These are phyloP conservation scores for Microbotryomycetes sp. DNA, from an alignment of 1,284 basidiomycete genomes.

Conservation along the genomic window DNA sequence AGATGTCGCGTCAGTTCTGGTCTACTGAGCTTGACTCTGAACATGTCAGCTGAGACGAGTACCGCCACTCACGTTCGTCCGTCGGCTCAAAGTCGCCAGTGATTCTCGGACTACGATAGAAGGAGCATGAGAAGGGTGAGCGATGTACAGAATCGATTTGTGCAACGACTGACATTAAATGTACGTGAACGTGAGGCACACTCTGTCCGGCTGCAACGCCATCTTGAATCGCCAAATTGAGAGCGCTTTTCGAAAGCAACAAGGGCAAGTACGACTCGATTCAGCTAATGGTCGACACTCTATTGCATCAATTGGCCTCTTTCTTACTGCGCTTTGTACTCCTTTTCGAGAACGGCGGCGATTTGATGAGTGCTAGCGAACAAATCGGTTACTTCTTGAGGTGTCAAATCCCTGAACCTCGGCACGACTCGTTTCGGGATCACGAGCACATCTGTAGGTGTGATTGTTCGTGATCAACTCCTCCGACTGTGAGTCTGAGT, in stretches of 20 bases:
- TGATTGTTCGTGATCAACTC: not conserved
- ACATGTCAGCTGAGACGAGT: not conserved
- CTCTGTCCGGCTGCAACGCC: constrained; percentile 69
- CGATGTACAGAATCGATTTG: constrained; percentile 62
- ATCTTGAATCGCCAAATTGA: constrained; percentile 54
- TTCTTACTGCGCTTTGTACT: constrained; percentile 50
- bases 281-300: not conserved
- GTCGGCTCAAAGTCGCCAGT: constrained; percentile 48
- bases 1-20: too few relatives aligned
- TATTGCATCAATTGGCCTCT: constrained; percentile 70
- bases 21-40: too few relatives aligned
- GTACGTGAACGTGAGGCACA: constrained; percentile 83
- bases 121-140: constrained; percentile 80
- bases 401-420: constrained; percentile 64
- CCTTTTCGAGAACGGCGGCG: constrained; percentile 44
- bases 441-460: constrained; percentile 71
- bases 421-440: constrained; percentile 68
- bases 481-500: not conserved
- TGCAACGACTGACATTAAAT: constrained; percentile 64
- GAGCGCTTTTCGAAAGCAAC: constrained; percentile 5
- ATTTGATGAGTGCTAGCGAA: constrained; percentile 63
- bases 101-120: constrained; percentile 10
- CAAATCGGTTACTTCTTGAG: constrained; percentile 65
- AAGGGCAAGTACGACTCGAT: not conserved
- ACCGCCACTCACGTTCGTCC: constrained; percentile 37